Conservation (phyloP, 805 yeast genomes). For the Saccharomycopsis javanensis region DNA sequence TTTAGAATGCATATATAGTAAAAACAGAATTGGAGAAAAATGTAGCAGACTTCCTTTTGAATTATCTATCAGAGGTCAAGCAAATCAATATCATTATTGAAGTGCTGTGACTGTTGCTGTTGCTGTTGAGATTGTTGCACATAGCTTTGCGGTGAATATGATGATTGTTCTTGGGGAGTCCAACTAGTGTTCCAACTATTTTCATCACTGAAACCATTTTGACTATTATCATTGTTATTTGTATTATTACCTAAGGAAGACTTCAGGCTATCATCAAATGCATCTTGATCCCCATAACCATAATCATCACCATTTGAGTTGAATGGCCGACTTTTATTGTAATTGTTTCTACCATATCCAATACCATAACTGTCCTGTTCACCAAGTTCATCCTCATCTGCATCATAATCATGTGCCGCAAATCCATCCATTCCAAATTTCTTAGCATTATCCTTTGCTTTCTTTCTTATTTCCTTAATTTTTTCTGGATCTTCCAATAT, state of each 20-base stretch:
- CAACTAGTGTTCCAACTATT: neutral
- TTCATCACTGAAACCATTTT: neutral
- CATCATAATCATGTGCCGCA: constrained; percentile 1
- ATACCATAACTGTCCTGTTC: neutral
- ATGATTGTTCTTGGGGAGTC: neutral
- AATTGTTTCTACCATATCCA: neutral
- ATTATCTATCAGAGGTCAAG: neutral
- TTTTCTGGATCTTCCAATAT: constrained; percentile 39
- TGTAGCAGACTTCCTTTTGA: neutral
- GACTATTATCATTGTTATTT: neutral
- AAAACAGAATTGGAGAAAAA: neutral
- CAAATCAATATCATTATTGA: neutral
- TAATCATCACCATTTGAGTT: constrained; percentile 2
- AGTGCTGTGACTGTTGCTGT: neutral
- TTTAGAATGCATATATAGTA: too few relatives aligned
- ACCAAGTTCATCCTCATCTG: neutral
- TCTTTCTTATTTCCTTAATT: constrained; percentile 3
- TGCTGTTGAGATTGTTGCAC: neutral
- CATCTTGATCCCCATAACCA: constrained; percentile 64
- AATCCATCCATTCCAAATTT: constrained; percentile 1
- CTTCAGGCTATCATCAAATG: constrained; percentile 43
- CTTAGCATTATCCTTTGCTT: constrained; percentile 4
- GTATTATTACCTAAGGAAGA: neutral
- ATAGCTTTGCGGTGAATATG: neutral
- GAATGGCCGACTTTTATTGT: neutral